Percentiles rank a stretch among this genome's conserved stretches.
Evolutionary conservation across 352 stramenopile genomes (phyloP).

Genomic region (Phytophthora syringae): DNA sequence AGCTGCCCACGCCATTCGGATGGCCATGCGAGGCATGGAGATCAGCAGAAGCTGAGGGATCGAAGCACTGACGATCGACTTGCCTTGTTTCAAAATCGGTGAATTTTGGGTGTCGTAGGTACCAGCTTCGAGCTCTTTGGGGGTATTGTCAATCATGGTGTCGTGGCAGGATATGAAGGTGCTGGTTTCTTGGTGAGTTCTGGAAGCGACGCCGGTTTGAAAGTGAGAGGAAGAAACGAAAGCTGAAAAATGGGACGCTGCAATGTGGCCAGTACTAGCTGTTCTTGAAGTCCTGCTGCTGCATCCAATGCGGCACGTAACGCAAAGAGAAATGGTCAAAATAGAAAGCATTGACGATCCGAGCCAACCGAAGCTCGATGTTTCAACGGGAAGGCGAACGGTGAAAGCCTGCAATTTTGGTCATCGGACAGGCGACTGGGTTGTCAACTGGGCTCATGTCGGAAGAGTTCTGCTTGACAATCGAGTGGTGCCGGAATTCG

Average conservation of each 20-base stretch:
- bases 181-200: background rate
- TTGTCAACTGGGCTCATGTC: too few relatives aligned
- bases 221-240: slow-evolving; percentile 15
- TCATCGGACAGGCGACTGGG: too few relatives aligned
- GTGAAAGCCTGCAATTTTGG: too few relatives aligned
- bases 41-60: slow-evolving; percentile 34
- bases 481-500: too few relatives aligned
- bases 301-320: background rate
- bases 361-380: too few relatives aligned
- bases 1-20: slow-evolving; percentile 31
- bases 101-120: slow-evolving; percentile 24
- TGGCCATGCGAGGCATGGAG: slow-evolving; percentile 37
- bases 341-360: too few relatives aligned
- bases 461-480: too few relatives aligned
- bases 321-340: background rate
- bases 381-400: too few relatives aligned
- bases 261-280: slow-evolving; percentile 25
- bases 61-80: slow-evolving; percentile 19
- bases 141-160: slow-evolving; percentile 8
- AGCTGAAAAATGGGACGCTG: slow-evolving; percentile 5
- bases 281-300: slow-evolving; percentile 4
- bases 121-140: slow-evolving; percentile 31
- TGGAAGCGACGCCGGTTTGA: slow-evolving; percentile 13
- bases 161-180: background rate
- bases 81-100: slow-evolving; percentile 20